Evolutionary conservation across 2,329 filamentous ascomycete species (phyloP).

Genomic region (Pochonia chlamydosporia): DNA sequence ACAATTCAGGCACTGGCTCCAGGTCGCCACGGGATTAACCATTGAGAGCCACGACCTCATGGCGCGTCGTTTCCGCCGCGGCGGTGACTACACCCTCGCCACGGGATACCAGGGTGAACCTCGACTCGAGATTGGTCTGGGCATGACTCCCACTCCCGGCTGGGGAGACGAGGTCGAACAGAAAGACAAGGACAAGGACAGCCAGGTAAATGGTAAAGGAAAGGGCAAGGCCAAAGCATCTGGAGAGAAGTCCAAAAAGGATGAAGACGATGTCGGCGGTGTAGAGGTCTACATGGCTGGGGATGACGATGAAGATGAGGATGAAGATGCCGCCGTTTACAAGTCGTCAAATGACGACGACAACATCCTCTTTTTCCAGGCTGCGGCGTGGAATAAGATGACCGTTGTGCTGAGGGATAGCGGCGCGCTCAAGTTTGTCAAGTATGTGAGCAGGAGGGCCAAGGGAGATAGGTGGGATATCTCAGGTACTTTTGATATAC

Average conservation of each 20-base stretch:
- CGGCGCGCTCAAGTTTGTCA: slow-evolving; percentile 86
- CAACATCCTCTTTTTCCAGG: slow-evolving; percentile 60
- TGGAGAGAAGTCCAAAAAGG: slow-evolving; percentile 24
- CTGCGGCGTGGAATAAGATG: slow-evolving; percentile 78
- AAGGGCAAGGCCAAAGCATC: slow-evolving; percentile 24
- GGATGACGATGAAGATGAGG: slow-evolving; percentile 56
- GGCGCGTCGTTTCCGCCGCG: slow-evolving; percentile 81
- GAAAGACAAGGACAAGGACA: slow-evolving; percentile 32
- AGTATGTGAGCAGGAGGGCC: slow-evolving; percentile 82
- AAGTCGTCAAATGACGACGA: slow-evolving; percentile 71
- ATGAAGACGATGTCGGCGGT: slow-evolving; percentile 58
- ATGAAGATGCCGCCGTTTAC: slow-evolving; percentile 82
- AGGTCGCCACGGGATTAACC: slow-evolving; percentile 70
- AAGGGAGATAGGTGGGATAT: slow-evolving; percentile 92
- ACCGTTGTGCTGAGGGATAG: slow-evolving; percentile 84
- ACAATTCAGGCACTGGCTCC: slow-evolving; percentile 86
- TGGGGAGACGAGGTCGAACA: slow-evolving; percentile 68
- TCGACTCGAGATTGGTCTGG: slow-evolving; percentile 80
- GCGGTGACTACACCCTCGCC: slow-evolving; percentile 87
- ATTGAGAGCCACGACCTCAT: slow-evolving; percentile 71
- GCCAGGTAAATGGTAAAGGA: slow-evolving; percentile 21
- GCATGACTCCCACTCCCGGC: slow-evolving; percentile 75
- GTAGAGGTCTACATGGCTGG: slow-evolving; percentile 93
- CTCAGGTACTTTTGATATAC: slow-evolving; percentile 70
- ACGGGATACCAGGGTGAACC: slow-evolving; percentile 74